Base-by-base conservation (phyloP, 257 asterid species). In the Solanum arcanum region DNA sequence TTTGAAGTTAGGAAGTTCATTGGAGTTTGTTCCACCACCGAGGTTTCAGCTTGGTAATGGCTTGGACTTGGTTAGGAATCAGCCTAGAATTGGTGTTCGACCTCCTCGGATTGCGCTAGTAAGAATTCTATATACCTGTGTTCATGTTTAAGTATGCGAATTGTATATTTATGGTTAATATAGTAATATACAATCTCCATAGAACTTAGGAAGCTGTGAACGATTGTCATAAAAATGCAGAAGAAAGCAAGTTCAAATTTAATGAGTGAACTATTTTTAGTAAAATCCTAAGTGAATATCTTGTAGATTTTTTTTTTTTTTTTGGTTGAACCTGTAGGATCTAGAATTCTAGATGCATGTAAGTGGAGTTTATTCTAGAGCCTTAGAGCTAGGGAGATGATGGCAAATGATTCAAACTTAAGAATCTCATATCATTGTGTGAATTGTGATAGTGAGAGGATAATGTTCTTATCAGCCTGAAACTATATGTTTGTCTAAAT, bases 1-100 rank as follows among this genome's bases (percentile, higher is more conserved):
- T 86, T 86, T 95, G 93, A 91, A 93, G 93, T 88, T 92, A 80
- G 99, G 98, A 11, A 94, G 94, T 93, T 94, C 99, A 16, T 86
- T 95, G 86, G 91, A 92, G 90, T 97, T 95, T 86, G 92, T 91
- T 73, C 96, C 94, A 12, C 86, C 87, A 9, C 81, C 82, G 86
- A 89, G 91, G 87, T 87, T 92, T 46, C 88, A 90, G 86, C 86
- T 89, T 77, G 92, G 89, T 16, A 91, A 92, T 84, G 91, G 97
- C 52, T 91, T 95, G 21, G 96, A 95, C 90, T 89, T 90, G 90
- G 92, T 94, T 60, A 88, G 98, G 89, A 91, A 89, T 72, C 96
- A 92, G 91, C 94, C 95, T 33, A 91, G 97, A 90, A 88, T 95
- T 16, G 98, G 98, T 49, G 91, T 94, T 89, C 95, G 98, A 41